phyloP scores from a whole-genome alignment of 345 rosid species.

The Sonneratia alba region DNA sequence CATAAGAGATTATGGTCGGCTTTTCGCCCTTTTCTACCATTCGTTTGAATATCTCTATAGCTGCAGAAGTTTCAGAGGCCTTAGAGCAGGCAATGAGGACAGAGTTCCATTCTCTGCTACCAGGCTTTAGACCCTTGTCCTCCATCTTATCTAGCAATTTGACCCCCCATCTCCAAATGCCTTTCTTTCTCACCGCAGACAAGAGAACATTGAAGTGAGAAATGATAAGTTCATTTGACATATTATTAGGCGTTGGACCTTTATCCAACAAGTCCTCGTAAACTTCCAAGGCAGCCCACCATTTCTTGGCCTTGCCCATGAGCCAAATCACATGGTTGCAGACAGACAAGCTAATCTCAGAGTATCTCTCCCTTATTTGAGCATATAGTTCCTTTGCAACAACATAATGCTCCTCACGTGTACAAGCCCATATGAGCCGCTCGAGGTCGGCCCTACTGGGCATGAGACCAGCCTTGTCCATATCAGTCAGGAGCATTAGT shows the following conservation, averaged over 20 bases:
- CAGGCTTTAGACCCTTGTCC: slow-evolving; percentile 76
- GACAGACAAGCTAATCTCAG: slow-evolving; percentile 65
- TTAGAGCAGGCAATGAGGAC: slow-evolving; percentile 92
- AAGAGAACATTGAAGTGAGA: slow-evolving; percentile 72
- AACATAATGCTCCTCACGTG: slow-evolving; percentile 57
- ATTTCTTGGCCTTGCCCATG: slow-evolving; percentile 89
- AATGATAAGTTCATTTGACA: slow-evolving; percentile 60
- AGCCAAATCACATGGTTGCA: slow-evolving; percentile 94
- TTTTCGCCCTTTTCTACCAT: slow-evolving; percentile 86
- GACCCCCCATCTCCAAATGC: slow-evolving; percentile 88
- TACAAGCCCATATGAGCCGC: slow-evolving; percentile 88
- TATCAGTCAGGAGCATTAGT: slow-evolving; percentile 51
- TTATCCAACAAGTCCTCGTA: slow-evolving; percentile 80
- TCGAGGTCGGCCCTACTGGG: slow-evolving; percentile 55
- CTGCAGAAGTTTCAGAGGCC: slow-evolving; percentile 70
- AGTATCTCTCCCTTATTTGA: slow-evolving; percentile 52
- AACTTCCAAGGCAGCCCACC: slow-evolving; percentile 96
- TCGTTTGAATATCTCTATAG: slow-evolving; percentile 64
- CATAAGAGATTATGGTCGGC: slow-evolving; percentile 81
- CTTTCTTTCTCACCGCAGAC: slow-evolving; percentile 63
- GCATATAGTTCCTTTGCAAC: slow-evolving; percentile 68
- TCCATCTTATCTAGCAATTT: slow-evolving; percentile 76
- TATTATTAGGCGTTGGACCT: slow-evolving; percentile 77
- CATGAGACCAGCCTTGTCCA: slow-evolving; percentile 55
- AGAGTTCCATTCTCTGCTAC: slow-evolving; percentile 69